phyloP scores from a whole-genome alignment of 1,284 basidiomycete species.

The Ustilago nuda region DNA sequence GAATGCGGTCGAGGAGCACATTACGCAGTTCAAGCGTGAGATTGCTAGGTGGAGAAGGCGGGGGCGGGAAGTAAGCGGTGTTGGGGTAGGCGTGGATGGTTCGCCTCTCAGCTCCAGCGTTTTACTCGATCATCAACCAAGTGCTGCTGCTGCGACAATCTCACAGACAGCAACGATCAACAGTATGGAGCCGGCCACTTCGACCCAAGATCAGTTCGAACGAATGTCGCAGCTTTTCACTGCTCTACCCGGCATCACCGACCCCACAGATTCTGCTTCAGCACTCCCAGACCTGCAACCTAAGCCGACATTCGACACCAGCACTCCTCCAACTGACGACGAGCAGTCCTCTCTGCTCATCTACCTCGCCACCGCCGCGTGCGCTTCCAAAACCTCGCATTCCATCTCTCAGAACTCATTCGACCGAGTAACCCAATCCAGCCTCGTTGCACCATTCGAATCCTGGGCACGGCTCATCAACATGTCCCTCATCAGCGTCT shows the following conservation, averaged over 20 bases:
- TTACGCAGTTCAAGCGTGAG: constrained; percentile 33
- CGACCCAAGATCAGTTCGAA: constrained; percentile 22
- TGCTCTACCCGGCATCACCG: constrained; percentile 26
- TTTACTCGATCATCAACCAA: neutral
- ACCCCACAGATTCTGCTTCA: neutral
- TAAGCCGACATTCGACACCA: neutral
- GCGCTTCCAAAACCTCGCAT: constrained; percentile 3
- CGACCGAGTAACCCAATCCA: constrained; percentile 28
- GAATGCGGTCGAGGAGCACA: constrained; percentile 22
- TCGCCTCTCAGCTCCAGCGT: constrained; percentile 21
- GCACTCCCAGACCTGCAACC: neutral
- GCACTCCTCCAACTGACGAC: constrained; percentile 1
- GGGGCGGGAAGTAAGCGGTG: constrained; percentile 16
- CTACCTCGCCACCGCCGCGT: constrained; percentile 37
- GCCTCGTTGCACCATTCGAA: constrained; percentile 45
- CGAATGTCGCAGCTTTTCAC: constrained; percentile 44
- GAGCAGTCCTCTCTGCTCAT: constrained; percentile 17
- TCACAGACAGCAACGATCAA: neutral
- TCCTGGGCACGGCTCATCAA: constrained; percentile 58
- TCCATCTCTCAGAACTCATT: constrained; percentile 28
- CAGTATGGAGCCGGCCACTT: neutral
- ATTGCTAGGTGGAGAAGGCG: constrained; percentile 44
- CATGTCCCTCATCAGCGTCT: constrained; percentile 57
- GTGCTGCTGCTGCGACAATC: neutral
- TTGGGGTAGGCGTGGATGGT: neutral